These are phyloP conservation scores for Boletus speciosus DNA, from an alignment of 768 basidiomycete species.

Conservation along the genomic window DNA sequence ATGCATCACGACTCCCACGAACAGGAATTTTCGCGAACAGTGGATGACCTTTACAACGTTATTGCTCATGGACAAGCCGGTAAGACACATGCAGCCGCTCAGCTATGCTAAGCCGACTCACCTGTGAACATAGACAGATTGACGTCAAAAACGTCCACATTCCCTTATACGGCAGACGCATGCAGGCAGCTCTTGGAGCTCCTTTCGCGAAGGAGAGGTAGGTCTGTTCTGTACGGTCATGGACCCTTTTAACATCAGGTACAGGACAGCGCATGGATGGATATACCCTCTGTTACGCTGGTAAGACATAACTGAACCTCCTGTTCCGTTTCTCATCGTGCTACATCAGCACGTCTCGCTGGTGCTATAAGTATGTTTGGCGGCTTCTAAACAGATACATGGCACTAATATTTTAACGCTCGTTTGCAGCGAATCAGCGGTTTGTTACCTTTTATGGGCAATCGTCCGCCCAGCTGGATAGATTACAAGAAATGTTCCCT, in stretches of 20 bases:
- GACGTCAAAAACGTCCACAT: constrained; percentile 59
- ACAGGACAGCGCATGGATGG: constrained; percentile 40
- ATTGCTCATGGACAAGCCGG: constrained; percentile 57
- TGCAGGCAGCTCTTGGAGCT: constrained; percentile 49
- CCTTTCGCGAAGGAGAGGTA: constrained; percentile 44
- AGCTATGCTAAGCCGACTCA: neutral
- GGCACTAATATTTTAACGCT: neutral
- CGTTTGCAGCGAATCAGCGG: constrained; percentile 43
- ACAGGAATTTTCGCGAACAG: constrained; percentile 30
- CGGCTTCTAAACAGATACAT: neutral
- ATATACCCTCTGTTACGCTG: constrained; percentile 42
- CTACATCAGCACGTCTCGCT: constrained; percentile 44
- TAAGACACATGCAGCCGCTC: constrained; percentile 21
- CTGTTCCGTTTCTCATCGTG: constrained; percentile 1
- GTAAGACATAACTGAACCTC: constrained; percentile 23
- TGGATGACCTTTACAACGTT: constrained; percentile 51
- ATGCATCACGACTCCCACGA: constrained; percentile 49
- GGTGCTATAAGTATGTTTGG: constrained; percentile 41
- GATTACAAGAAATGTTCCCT: constrained; percentile 48
- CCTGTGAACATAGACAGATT: constrained; percentile 44
- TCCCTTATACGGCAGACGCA: constrained; percentile 48
- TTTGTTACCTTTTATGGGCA: constrained; percentile 58
- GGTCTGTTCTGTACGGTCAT: constrained; percentile 3
- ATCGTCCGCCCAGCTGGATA: constrained; percentile 48
- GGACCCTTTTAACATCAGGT: neutral